phyloP scores from a whole-genome alignment of 345 rosid species.

The Salix brachista region DNA sequence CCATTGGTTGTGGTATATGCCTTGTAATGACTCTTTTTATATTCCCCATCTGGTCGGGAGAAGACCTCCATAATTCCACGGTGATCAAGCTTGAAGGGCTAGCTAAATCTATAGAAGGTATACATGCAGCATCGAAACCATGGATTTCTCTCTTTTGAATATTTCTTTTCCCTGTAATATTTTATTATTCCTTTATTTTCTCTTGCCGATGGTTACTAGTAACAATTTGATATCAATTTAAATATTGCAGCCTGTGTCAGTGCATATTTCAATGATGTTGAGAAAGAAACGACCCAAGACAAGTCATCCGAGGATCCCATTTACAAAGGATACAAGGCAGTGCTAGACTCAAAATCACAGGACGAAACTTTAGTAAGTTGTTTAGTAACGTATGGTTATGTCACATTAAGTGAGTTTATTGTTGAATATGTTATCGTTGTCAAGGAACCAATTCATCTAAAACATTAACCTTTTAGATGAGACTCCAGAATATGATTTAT shows the following conservation, averaged over 20 bases:
- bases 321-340: slow-evolving; percentile 63
- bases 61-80: slow-evolving; percentile 73
- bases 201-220: no score
- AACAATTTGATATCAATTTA: background rate
- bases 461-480: no score
- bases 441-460: no score
- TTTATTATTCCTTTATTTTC: background rate
- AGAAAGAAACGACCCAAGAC: slow-evolving; percentile 19
- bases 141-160: background rate
- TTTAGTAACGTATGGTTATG: background rate
- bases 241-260: slow-evolving; percentile 57
- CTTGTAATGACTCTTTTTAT: slow-evolving; percentile 67
- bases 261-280: slow-evolving; percentile 53
- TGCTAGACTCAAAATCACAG: slow-evolving; percentile 68
- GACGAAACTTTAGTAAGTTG: slow-evolving; percentile 68
- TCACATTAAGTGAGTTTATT: background rate
- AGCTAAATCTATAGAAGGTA: slow-evolving; percentile 71
- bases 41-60: slow-evolving; percentile 86
- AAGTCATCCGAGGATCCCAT: slow-evolving; percentile 51
- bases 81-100: slow-evolving; percentile 69
- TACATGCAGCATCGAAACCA: background rate
- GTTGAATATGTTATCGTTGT: background rate
- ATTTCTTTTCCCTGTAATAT: background rate
- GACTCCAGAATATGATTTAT: no score
- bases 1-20: slow-evolving; percentile 69